A percentile compares a stretch with the other conserved stretches of the same genome.
phyloP scores from a whole-genome alignment of 768 basidiomycete species.

The Lepiota venenata region DNA sequence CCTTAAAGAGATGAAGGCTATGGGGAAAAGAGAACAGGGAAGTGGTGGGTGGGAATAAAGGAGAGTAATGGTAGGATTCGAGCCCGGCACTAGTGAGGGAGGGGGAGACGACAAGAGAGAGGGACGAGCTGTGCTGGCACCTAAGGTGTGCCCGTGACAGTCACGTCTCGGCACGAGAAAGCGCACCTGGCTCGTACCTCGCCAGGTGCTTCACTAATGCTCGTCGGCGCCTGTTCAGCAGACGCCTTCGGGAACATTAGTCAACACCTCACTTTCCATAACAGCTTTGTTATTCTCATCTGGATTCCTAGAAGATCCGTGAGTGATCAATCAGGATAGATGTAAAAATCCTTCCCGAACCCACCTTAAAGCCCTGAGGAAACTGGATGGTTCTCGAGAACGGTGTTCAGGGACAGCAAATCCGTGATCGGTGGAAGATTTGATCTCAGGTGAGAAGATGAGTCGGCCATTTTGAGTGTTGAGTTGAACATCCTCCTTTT shows the following conservation, averaged over 20 bases:
- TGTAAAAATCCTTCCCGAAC: slow-evolving; percentile 32
- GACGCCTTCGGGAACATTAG: slow-evolving; percentile 49
- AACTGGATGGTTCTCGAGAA: slow-evolving; percentile 45
- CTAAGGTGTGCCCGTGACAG: too few species aligned
- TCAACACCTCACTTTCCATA: slow-evolving; percentile 51
- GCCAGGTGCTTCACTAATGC: too few species aligned
- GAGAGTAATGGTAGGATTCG: too few species aligned
- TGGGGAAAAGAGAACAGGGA: too few species aligned
- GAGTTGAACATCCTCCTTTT: slow-evolving; percentile 47
- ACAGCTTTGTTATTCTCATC: slow-evolving; percentile 28
- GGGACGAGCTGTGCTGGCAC: too few species aligned
- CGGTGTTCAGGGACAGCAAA: slow-evolving; percentile 46
- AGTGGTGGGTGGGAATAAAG: too few species aligned
- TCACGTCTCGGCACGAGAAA: too few species aligned
- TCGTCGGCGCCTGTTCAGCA: slow-evolving; percentile 27
- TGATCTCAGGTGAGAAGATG: slow-evolving; percentile 47
- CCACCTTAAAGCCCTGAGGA: slow-evolving; percentile 52
- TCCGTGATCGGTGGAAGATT: slow-evolving; percentile 26
- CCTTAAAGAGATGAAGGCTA: too few species aligned
- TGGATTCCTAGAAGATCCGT: slow-evolving; percentile 27
- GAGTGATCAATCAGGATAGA: slow-evolving; percentile 15
- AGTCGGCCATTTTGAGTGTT: slow-evolving; percentile 49
- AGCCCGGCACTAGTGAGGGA: too few species aligned
- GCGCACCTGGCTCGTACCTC: too few species aligned
- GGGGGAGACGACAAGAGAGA: too few species aligned